Base-by-base conservation (phyloP, 106 monocot genomes). In the Cymbidium sinense region DNA sequence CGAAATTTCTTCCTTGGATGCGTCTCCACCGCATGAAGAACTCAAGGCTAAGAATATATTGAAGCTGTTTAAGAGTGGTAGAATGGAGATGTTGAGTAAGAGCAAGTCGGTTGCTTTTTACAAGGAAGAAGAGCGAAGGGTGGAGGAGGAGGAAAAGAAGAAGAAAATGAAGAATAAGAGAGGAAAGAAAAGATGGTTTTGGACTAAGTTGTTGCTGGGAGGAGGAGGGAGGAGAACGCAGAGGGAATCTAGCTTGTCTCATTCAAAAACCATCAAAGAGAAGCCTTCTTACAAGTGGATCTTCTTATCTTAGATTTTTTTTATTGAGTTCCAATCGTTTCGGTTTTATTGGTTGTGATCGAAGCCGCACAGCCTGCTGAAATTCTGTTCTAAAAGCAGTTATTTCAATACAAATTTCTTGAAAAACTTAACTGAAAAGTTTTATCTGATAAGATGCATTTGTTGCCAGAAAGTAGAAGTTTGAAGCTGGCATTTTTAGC, bases 231-330 rank as follows among this genome's bases (percentile, higher is more conserved):
- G 74, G 65, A 73, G 75, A 50, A 71, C 67, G 28, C 54, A 75
- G 41, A 62, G 77, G 77, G 70, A n/a, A 2, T 79, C 21, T 25
- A 25, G 51, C 29, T 43, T 84, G 77, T 36, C 64, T 43, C 82
- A 77, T 19, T 86, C 86, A 9, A 84, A 82, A 75, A 89, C 86
- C 30, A 78, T 89, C 80, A 89, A 86, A 61, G 89, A 86, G 51
- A 89, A 84, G 54, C 1, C 75, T 75, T 65, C 84, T 34, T 12
- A 78, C 9, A 81, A 79, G 83, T 85, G 83, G 85, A 78, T 70
- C 50, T 77, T 65, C 21, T 83, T 76, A 69, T 81, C 71, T 21
- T 37, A 35, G 17, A 2, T 15, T 10, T 47, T 47, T 47, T 47
- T 10, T 47, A 12, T 47, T 47, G 47, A 12, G 17, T 13, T 17